Evolutionary conservation across 106 monocot species (phyloP), one percentile per base, ranked within the genome.

Genomic region (Platanthera zijinensis): DNA sequence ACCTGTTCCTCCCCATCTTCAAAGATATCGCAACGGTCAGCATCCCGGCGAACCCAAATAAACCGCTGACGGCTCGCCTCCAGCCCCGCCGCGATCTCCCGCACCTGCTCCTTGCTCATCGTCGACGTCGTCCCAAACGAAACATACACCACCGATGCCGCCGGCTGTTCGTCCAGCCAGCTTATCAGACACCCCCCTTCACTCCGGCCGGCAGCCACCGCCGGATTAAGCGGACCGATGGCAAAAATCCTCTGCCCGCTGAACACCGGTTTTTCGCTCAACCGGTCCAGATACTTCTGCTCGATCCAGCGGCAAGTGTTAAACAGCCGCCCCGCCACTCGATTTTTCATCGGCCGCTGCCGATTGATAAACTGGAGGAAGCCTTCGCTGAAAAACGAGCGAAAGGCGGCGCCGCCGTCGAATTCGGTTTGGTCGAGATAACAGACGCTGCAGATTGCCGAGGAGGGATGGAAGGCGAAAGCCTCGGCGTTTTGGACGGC

Each of bases 251-350:
- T 78, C 75, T 89, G 87, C 30, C 50, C 53, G 14, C 69, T 47
- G 17, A 76, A 78, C 28, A 10, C 71, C 5, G 86, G 86, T 21
- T 84, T 75, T 45, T 2, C 57, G 14, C 30, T 30, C 3, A 89
- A 70, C 28, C 62, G 71, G 50, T 85, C 79, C 30, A 92, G 17
- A 79, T 87, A 92, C 48, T 70, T 25, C 4, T 54, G 76, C 64
- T 92, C 89, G 32, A 92, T 76, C 7, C 73, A 17, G 6, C 64
- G 74, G 21, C 89, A 89, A 0, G 92, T 85, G 85, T 92, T 92
- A 62, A 92, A 69, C 30, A 92, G 50, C 12, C 85, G 69, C 0
- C 87, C 87, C 1, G 77, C 30, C 25, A 69, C 81, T 8, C 71
- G 45, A 6, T 48, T 52, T 0, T 74, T 79, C 73, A 76, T 46